phyloP scores from a whole-genome alignment of 331 rosid genomes.

The Phaseolus coccineus region DNA sequence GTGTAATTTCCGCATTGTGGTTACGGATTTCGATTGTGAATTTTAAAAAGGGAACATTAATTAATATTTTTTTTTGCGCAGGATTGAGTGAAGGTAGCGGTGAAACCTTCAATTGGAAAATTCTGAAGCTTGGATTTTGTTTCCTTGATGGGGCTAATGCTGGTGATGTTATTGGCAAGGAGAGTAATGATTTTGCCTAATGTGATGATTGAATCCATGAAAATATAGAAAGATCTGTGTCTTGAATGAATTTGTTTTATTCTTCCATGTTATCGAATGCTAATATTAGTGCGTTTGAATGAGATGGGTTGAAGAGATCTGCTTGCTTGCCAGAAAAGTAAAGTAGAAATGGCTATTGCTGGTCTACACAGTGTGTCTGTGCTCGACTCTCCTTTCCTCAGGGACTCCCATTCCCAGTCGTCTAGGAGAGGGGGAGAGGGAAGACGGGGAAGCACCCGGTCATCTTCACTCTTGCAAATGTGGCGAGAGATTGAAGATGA shows the following conservation, averaged over 20 bases:
- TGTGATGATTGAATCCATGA: constrained; percentile 40
- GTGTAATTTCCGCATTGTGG: not conserved
- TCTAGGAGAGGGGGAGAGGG: constrained; percentile 67
- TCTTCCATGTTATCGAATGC: constrained; percentile 46
- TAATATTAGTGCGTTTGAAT: constrained; percentile 57
- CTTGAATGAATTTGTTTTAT: constrained; percentile 43
- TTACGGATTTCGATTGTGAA: constrained; percentile 26
- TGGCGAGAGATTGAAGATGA: constrained; percentile 95
- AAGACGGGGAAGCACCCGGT: constrained; percentile 64
- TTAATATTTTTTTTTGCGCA: constrained; percentile 48
- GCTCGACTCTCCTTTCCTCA: constrained; percentile 76
- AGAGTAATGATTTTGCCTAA: constrained; percentile 30
- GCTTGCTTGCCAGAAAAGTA: constrained; percentile 38
- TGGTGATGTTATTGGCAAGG: constrained; percentile 10
- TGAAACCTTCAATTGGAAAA: constrained; percentile 41
- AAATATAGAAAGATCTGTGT: constrained; percentile 48
- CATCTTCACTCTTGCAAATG: constrained; percentile 77
- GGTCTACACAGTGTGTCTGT: constrained; percentile 83
- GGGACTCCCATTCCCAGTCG: constrained; percentile 77
- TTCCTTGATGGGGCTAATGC: constrained; percentile 45
- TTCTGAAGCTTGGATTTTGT: constrained; percentile 26
- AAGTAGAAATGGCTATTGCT: constrained; percentile 83
- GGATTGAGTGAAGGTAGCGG: constrained; percentile 44
- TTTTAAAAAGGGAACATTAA: not conserved
- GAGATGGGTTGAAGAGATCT: constrained; percentile 59